Evolutionary conservation across 179 eudicot species (phyloP).

Genomic region (Sideroxylon spinosum): DNA sequence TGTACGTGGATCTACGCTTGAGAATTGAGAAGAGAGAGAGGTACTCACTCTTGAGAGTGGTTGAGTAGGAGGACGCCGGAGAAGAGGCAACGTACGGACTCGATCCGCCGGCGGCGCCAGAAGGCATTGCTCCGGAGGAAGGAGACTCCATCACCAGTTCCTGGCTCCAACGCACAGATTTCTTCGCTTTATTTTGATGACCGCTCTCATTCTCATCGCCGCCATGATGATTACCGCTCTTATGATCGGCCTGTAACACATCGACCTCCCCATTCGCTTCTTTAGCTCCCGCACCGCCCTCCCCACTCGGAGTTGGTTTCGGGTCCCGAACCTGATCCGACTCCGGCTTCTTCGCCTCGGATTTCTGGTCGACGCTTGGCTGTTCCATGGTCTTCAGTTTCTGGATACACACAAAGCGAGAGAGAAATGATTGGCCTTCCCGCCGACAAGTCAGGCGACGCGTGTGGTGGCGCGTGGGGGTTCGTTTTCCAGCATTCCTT

Average conservation of each 20-base stretch:
- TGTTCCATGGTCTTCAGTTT: conserved; percentile 16
- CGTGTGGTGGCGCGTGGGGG: neutral
- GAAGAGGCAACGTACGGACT: conserved; percentile 47
- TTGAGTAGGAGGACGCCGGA: conserved; percentile 28
- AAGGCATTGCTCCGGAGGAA: conserved; percentile 22
- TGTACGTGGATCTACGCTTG: neutral
- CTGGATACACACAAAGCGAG: neutral
- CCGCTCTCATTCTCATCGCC: neutral
- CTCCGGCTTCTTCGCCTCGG: neutral
- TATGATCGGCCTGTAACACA: neutral
- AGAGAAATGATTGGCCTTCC: neutral
- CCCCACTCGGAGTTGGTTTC: conserved; percentile 12
- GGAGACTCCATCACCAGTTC: conserved; percentile 31
- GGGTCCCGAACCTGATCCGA: neutral
- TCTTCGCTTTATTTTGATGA: conserved; percentile 16
- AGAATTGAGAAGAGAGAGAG: neutral
- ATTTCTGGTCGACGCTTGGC: neutral
- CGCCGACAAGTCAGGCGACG: neutral
- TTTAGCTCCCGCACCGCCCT: neutral
- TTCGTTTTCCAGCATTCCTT: no score
- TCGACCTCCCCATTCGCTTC: neutral
- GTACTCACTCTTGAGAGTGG: conserved; percentile 35
- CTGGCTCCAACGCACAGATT: conserved; percentile 43
- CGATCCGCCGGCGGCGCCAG: conserved; percentile 30
- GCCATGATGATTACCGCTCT: neutral